These are phyloP conservation scores for Globisporangium cylindrosporum DNA, from an alignment of 352 stramenopile species.

Conservation along the genomic window DNA sequence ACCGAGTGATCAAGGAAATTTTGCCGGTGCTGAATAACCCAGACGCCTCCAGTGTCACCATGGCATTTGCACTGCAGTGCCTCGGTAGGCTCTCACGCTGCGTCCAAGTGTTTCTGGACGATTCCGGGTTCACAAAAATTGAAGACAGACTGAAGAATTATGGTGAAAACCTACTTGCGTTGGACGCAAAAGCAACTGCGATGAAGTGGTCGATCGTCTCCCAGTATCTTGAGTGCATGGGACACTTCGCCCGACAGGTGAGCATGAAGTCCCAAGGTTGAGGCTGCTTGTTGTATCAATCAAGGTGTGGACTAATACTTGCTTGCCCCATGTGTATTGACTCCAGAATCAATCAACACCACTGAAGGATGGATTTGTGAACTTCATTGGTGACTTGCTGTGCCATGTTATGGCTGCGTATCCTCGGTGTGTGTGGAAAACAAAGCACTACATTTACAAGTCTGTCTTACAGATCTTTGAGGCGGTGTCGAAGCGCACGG, in stretches of 20 bases:
- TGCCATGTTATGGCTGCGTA: constrained; percentile 66
- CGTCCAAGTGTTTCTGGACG: constrained; percentile 51
- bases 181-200: constrained; percentile 45
- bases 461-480: constrained; percentile 42
- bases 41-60: constrained; percentile 25
- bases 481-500: constrained; percentile 33
- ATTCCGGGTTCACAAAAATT: constrained; percentile 56
- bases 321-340: neutral
- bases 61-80: constrained; percentile 57
- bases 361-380: constrained; percentile 48
- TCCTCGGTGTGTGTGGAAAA: constrained; percentile 58
- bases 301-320: neutral
- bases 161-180: constrained; percentile 63
- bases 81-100: constrained; percentile 43
- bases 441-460: constrained; percentile 54
- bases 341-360: constrained; percentile 21
- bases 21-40: constrained; percentile 56
- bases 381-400: constrained; percentile 52
- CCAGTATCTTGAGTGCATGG: constrained; percentile 56
- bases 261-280: neutral
- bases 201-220: constrained; percentile 60
- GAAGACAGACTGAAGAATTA: constrained; percentile 64
- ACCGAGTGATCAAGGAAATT: constrained; percentile 73
- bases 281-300: neutral
- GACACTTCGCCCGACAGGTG: constrained; percentile 55